phyloP scores from a whole-genome alignment of 2,329 filamentous ascomycete species.

The Aureobasidium leucospermi region DNA sequence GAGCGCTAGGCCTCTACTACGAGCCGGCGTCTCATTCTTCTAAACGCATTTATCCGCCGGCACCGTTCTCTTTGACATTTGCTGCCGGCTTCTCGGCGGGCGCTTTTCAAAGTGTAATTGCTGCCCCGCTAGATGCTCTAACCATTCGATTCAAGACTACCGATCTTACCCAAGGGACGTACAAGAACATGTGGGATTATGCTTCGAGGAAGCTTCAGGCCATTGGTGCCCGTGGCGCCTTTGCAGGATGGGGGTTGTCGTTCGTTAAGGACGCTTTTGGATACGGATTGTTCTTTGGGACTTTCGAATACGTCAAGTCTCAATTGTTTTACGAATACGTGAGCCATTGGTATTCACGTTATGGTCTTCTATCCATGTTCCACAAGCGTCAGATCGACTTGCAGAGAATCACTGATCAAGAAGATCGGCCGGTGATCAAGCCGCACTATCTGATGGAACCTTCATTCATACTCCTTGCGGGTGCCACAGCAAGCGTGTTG shows the following conservation, averaged over 20 bases:
- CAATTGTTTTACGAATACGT: slow-evolving; percentile 67
- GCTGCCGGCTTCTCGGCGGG: slow-evolving; percentile 64
- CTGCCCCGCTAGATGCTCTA: slow-evolving; percentile 68
- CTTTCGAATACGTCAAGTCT: slow-evolving; percentile 69
- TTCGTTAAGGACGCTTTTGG: slow-evolving; percentile 64
- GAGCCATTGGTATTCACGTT: slow-evolving; percentile 57
- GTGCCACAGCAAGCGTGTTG: slow-evolving; percentile 58
- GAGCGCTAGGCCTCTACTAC: slow-evolving; percentile 59
- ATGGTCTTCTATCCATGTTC: slow-evolving; percentile 26
- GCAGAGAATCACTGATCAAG: slow-evolving; percentile 17
- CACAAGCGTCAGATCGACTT: slow-evolving; percentile 26
- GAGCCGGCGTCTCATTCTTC: slow-evolving; percentile 54
- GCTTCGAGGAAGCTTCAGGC: slow-evolving; percentile 59
- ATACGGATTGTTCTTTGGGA: slow-evolving; percentile 64
- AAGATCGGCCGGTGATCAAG: slow-evolving; percentile 48
- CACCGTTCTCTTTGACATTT: slow-evolving; percentile 56
- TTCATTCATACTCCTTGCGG: slow-evolving; percentile 61
- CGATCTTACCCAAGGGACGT: slow-evolving; percentile 52
- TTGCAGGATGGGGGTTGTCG: slow-evolving; percentile 64
- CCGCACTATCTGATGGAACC: slow-evolving; percentile 73
- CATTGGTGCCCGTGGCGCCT: slow-evolving; percentile 65
- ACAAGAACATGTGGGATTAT: slow-evolving; percentile 68
- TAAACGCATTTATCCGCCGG: slow-evolving; percentile 64
- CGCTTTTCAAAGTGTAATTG: slow-evolving; percentile 60
- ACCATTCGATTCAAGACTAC: slow-evolving; percentile 63